A percentile compares a stretch with the other conserved stretches of the same genome.
phyloP scores from a whole-genome alignment of 2,329 filamentous ascomycete species.

The Orbilia blumenaviensis region DNA sequence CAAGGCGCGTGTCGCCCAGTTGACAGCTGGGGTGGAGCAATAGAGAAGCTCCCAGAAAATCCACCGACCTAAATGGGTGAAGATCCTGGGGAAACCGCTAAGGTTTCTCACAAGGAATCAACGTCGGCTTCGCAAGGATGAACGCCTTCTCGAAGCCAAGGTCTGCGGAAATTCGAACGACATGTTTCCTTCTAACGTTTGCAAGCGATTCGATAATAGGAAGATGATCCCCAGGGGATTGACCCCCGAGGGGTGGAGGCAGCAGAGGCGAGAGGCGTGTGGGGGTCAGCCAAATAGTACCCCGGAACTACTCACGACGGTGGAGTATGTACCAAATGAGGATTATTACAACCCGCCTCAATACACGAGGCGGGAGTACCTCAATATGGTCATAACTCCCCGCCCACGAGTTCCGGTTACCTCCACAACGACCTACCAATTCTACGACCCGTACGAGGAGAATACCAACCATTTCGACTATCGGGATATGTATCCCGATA shows the following conservation, averaged over 20 bases:
- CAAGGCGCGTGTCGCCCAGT: slow-evolving; percentile 93
- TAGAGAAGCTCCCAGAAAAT: slow-evolving; percentile 41
- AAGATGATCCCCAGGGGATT: slow-evolving; percentile 26
- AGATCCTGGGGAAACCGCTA: slow-evolving; percentile 10
- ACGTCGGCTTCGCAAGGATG: slow-evolving; percentile 3
- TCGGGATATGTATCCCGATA: slow-evolving; percentile 32
- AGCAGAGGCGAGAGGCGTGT: slow-evolving; percentile 15
- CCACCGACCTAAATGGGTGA: neutral
- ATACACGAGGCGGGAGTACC: slow-evolving; percentile 27
- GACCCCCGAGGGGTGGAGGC: neutral
- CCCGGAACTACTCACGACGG: neutral
- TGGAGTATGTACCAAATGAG: slow-evolving; percentile 27
- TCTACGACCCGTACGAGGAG: slow-evolving; percentile 18
- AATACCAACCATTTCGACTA: slow-evolving; percentile 26
- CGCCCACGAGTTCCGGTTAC: slow-evolving; percentile 13
- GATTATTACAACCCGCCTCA: slow-evolving; percentile 25
- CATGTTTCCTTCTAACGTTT: slow-evolving; percentile 38
- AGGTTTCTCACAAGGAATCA: slow-evolving; percentile 12
- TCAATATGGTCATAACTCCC: slow-evolving; percentile 35
- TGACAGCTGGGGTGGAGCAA: slow-evolving; percentile 82
- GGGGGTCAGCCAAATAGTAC: neutral
- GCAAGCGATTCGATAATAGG: slow-evolving; percentile 42
- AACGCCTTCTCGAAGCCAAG: slow-evolving; percentile 21
- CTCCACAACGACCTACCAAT: slow-evolving; percentile 23
- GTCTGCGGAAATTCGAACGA: slow-evolving; percentile 15